Base-by-base conservation (phyloP, 805 yeast species). In the Grigorovia yakushimaensis region DNA sequence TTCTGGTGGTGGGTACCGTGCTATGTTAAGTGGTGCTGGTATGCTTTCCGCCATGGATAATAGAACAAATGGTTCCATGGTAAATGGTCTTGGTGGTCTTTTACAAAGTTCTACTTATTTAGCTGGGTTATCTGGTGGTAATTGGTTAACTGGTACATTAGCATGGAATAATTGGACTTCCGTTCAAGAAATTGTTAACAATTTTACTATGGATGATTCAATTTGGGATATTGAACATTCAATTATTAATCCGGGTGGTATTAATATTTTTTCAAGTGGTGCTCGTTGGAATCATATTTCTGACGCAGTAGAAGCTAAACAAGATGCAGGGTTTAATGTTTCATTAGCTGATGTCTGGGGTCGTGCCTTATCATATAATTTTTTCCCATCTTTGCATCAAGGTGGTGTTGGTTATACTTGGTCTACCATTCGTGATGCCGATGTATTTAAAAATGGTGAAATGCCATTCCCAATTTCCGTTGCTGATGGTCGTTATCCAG, bases 1-100 rank as follows among this genome's bases (percentile, higher is more conserved):
- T 52, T 74, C 86, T 13, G 96, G 96, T 43, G 96, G 96, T 60
- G 96, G 96, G 4, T 88, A 85, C 64, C 74, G 96, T 52, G 95
- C 96, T 39, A 86, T 88, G 87, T 68, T 88, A 42, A 67, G 73
- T 47, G 95, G 95, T 5, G 95, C 95, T 15, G 96, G 96, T 37
- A 79, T 81, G 61, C 67, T 88, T 21, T 71, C 91, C 2, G 95
- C 91, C 0, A 66, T 85, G 84, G 96, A 88, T 62, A 78, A 79
- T 57, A 71, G 94, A 54, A 81, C 93, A 2, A 65, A 58, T 8
- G 75, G 73, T 47, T 73, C 79, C 13, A 70, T 78, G 4, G 67
- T 67, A 23, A 70, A 72, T 5, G 83, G 84, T 13, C 62, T 87
- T 39, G 89, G 91, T 33, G 94, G 95, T 4, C 64, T 88, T 21